Base-by-base conservation (phyloP, 495 filamentous ascomycete species). In the Penicillium crystallinum region DNA sequence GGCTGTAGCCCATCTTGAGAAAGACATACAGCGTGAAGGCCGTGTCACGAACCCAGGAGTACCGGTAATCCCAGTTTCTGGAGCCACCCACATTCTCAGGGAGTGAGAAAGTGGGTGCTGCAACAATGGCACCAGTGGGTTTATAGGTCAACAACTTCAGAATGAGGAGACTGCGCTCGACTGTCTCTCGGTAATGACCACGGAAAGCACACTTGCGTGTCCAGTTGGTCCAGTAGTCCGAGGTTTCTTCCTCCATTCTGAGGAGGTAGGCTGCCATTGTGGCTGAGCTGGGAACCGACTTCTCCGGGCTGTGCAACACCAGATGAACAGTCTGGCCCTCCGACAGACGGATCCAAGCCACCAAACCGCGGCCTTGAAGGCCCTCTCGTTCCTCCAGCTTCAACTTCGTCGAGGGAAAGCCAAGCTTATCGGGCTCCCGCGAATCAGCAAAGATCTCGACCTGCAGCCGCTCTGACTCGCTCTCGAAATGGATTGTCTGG, bases 51-150 rank as follows among this genome's bases (percentile, higher is more conserved):
- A 89, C 83, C 86, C 86, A 89, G 34, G 78, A 85, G 64, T 79
- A 89, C 8, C 86, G 77, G 59, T 89, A 89, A 58, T 89, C 85
- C 85, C 85, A 88, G 56, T 88, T 89, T n/a, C 84, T 79, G 12
- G 73, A 68, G 27, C 86, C 86, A 5, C 85, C 86, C 23, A 89
- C 81, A 44, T 85, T 81, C 62, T 89, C 86, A 0, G 85, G 85
- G 14, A 89, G 77, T 2, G 86, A 87, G 55, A 89, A 82, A 0
- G 79, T 82, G 4, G 79, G 79, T 9, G 79, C 66, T 1, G 79
- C 79, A 47, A 82, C 63, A 30, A 81, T 80, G 2, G 78, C 79
- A 21, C 79, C 78, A 0, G 79, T 81, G 0, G 79, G 79, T 50
- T 82, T 79, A 62, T 85, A 89, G 2, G 85, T 88, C 47, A 89